Percentiles rank a stretch among this genome's conserved stretches.
phyloP scores from a whole-genome alignment of 2,329 filamentous ascomycete species.

The Dichotomopilus funicola region DNA sequence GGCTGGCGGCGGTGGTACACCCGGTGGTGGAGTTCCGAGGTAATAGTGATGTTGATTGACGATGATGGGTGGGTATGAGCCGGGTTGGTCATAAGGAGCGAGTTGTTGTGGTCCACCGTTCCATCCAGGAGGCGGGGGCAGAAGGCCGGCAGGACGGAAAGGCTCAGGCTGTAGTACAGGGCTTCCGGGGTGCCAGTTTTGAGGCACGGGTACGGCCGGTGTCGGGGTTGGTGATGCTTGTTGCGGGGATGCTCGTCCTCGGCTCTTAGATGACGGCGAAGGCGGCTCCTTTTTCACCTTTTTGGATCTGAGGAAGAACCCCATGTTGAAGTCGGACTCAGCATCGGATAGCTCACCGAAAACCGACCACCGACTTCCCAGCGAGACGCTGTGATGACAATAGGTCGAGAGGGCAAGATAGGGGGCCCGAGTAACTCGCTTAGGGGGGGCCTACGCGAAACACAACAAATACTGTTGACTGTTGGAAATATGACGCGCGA shows the following conservation, averaged over 20 bases:
- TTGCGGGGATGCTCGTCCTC: conserved; percentile 7
- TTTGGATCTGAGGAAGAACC: conserved; percentile 23
- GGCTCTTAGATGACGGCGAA: conserved; percentile 7
- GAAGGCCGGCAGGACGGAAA: conserved; percentile 26
- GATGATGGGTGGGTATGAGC: conserved; percentile 34
- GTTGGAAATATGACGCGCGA: too few relatives aligned
- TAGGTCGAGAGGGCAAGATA: too few relatives aligned
- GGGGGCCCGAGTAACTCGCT: too few relatives aligned
- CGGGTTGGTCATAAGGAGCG: conserved; percentile 27
- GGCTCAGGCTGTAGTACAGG: conserved; percentile 9
- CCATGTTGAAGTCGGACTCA: conserved; percentile 18
- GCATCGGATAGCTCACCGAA: not conserved
- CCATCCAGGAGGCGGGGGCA: conserved; percentile 25
- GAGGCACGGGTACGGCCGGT: conserved; percentile 5
- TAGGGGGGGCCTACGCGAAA: too few relatives aligned
- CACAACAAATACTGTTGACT: too few relatives aligned
- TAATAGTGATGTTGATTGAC: conserved; percentile 51
- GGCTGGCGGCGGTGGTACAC: conserved; percentile 8
- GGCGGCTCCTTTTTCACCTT: conserved; percentile 24
- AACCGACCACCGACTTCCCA: too few relatives aligned
- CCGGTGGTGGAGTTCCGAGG: conserved; percentile 26
- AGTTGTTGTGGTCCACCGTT: conserved; percentile 14
- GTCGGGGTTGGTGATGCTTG: conserved; percentile 9
- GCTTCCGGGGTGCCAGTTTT: conserved; percentile 13
- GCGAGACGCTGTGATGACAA: too few relatives aligned